Base-by-base conservation (phyloP, 2,329 filamentous ascomycete species). In the Thelonectria olida region DNA sequence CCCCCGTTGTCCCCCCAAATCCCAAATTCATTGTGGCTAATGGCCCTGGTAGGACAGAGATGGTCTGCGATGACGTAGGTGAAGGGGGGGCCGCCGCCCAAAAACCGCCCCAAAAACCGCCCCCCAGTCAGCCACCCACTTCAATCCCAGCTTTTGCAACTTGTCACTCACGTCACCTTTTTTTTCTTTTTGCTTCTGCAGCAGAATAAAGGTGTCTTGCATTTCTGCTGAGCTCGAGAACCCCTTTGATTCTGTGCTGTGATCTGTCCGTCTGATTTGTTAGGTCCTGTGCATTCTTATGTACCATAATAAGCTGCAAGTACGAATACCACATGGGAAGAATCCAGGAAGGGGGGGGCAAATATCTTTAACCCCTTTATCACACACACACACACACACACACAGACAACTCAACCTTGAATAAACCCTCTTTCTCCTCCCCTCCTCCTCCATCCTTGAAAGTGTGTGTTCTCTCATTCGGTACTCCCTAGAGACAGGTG, bases 31-130 rank as follows among this genome's bases (percentile, higher is more conserved):
- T 55, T 34, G 45, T 52, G 58, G 51, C 39, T 53, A 57, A 53
- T 57, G 52, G 52, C 53, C 58, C 52, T 57, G 54, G 58, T 31
- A 47, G 39, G 58, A 61, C 55, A 51, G 62, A 58, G 64, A 65
- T 62, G 65, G 68, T 62, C 67, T 62, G 49, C 59, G 56, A 71
- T 71, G 69, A 71, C 69, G 69, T 71, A 71, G 69, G 38, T 47
- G 66, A 66, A 64, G 62, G 39, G 47, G 58, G 31, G 25, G n/a
- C n/a, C 58, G 62, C 60, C 60, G 66, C 58, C 48, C 50, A 61
- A 49, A 22, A 51, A 45, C 25, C 38, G 41, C 45, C 45, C 53
- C 51, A n/a, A n/a, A n/a, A n/a, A n/a, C n/a, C n/a, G n/a, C 6
- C 31, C 31, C 31, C 31, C 31, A 34, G 31, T 13, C 31, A 34